Percentiles rank a stretch among this genome's conserved stretches.
Evolutionary conservation across 73 alveolate genomes (phyloP).

Genomic region (Uronychia setigera): DNA sequence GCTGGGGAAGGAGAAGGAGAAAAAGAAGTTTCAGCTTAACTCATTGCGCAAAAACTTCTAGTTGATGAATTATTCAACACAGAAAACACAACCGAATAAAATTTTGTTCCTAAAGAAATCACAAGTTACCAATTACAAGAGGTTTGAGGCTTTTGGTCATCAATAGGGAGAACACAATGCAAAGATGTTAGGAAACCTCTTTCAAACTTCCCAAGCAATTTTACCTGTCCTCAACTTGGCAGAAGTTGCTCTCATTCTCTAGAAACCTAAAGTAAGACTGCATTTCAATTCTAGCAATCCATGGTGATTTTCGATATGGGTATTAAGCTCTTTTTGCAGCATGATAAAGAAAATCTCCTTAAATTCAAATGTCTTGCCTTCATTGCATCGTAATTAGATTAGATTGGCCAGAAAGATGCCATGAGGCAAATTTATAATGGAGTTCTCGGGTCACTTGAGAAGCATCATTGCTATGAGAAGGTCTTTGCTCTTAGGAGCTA

Average conservation of each 20-base stretch:
- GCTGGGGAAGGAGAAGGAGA: constrained; percentile 4
- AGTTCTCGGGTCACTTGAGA: not conserved
- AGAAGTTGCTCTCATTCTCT: constrained; percentile 49
- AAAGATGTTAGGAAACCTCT: constrained; percentile 28
- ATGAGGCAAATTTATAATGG: constrained; percentile 25
- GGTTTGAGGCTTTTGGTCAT: not conserved
- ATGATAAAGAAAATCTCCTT: constrained; percentile 30
- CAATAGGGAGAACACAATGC: constrained; percentile 4
- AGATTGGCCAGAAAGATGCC: constrained; percentile 34
- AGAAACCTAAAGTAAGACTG: not conserved
- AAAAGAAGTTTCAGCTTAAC: constrained; percentile 17
- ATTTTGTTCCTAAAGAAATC: not conserved
- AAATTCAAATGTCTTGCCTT: constrained; percentile 36
- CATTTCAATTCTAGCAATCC: constrained; percentile 32
- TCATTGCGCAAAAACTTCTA: constrained; percentile 27
- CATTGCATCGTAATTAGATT: constrained; percentile 26
- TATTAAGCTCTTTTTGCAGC: constrained; percentile 17
- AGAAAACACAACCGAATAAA: not conserved
- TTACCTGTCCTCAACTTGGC: constrained; percentile 60
- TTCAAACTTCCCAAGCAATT: constrained; percentile 17
- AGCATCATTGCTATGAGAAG: constrained; percentile 59
- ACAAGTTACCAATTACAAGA: not conserved
- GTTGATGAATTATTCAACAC: constrained; percentile 63
- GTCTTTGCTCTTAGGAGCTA: constrained; percentile 66
- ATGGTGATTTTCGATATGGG: constrained; percentile 41